Evolutionary conservation across 2,329 filamentous ascomycete species (phyloP).

Genomic region (Reticulascus tulasneorum): DNA sequence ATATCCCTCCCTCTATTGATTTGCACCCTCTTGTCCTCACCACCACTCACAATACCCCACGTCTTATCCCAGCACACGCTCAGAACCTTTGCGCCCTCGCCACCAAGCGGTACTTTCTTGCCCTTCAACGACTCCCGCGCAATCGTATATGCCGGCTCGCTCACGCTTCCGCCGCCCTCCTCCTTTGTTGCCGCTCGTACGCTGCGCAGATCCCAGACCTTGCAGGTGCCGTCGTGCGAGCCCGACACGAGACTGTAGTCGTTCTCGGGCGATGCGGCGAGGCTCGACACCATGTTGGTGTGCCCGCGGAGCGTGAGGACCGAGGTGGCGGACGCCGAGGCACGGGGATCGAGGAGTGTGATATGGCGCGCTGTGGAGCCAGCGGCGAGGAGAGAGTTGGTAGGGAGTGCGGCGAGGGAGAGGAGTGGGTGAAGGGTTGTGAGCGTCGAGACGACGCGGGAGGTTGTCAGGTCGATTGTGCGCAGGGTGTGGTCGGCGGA

Average conservation of each 20-base stretch:
- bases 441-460: slow-evolving; percentile 72
- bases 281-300: slow-evolving; percentile 60
- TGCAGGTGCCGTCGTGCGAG: slow-evolving; percentile 88
- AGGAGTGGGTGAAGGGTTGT: slow-evolving; percentile 81
- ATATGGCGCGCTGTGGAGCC: slow-evolving; percentile 85
- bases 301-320: slow-evolving; percentile 92
- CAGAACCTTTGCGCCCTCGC: slow-evolving; percentile 88
- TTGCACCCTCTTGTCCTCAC: slow-evolving; percentile 93
- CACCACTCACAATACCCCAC: slow-evolving; percentile 84
- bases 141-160: slow-evolving; percentile 73
- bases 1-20: slow-evolving; percentile 69
- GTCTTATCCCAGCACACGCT: slow-evolving; percentile 79
- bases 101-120: slow-evolving; percentile 62
- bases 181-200: slow-evolving; percentile 55
- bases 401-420: slow-evolving; percentile 69
- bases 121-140: slow-evolving; percentile 67
- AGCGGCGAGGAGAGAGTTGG: slow-evolving; percentile 60
- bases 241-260: slow-evolving; percentile 82
- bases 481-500: slow-evolving; percentile 88
- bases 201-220: slow-evolving; percentile 88
- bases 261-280: slow-evolving; percentile 52
- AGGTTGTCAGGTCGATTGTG: slow-evolving; percentile 86
- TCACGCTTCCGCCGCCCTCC: slow-evolving; percentile 59
- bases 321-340: slow-evolving; percentile 68
- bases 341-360: slow-evolving; percentile 87